Evolutionary conservation across 192 early-diverging fungal genomes (phyloP).

Genomic region (Dissophora ornata): DNA sequence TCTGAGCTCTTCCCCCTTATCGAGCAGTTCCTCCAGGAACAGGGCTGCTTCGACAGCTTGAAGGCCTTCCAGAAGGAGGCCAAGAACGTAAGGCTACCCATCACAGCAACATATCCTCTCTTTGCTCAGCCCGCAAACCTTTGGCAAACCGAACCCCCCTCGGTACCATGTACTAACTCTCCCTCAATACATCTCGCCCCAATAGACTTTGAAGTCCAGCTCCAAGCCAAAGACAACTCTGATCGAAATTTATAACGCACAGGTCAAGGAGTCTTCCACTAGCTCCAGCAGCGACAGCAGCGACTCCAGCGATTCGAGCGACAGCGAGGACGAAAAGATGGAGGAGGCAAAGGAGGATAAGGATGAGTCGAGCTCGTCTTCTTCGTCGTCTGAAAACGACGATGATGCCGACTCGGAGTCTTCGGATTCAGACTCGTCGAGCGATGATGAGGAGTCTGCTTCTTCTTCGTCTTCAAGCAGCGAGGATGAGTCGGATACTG

Average conservation of each 20-base stretch:
- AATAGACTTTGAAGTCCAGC: slow-evolving; percentile 44
- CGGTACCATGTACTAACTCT: not conserved
- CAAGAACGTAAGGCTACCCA: slow-evolving; percentile 50
- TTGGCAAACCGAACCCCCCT: no score
- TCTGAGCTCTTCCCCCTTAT: slow-evolving; percentile 49
- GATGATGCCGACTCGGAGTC: slow-evolving; percentile 49
- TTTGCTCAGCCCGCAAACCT: no score
- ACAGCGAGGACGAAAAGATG: slow-evolving; percentile 31
- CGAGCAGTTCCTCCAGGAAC: slow-evolving; percentile 50
- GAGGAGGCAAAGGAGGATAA: slow-evolving; percentile 21
- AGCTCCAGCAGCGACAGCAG: not conserved
- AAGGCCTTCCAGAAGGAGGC: slow-evolving; percentile 53
- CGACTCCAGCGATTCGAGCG: slow-evolving; percentile 12
- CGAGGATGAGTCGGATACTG: slow-evolving; percentile 43
- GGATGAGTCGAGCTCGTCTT: slow-evolving; percentile 25
- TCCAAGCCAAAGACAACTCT: slow-evolving; percentile 41
- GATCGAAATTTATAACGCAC: slow-evolving; percentile 37
- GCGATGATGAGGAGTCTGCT: slow-evolving; percentile 1
- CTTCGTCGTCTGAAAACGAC: slow-evolving; percentile 45
- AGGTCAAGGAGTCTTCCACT: slow-evolving; percentile 1
- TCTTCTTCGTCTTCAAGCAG: slow-evolving; percentile 45
- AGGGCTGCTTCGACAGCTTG: slow-evolving; percentile 43
- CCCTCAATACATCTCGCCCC: not conserved
- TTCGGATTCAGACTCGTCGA: slow-evolving; percentile 18
- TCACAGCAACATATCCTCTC: no score